These are phyloP conservation scores for Fusarium pseudonygamai DNA, from an alignment of 2,329 filamentous ascomycete species.

Conservation along the genomic window DNA sequence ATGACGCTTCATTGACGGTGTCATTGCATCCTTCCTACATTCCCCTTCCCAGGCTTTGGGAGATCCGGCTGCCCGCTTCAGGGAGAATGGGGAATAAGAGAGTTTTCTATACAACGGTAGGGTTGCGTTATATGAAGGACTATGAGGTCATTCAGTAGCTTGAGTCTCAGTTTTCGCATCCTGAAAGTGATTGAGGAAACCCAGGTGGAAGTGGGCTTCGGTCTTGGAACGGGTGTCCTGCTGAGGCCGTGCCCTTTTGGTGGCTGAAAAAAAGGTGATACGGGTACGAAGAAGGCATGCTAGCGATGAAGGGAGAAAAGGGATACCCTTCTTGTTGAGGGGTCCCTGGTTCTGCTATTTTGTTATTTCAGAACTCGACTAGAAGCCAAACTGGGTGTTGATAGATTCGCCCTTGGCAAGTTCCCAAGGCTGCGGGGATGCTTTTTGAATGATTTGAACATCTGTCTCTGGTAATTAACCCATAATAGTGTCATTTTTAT, in stretches of 20 bases:
- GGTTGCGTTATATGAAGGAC: neutral
- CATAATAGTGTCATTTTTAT: neutral
- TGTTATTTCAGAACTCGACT: neutral
- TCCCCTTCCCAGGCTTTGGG: neutral
- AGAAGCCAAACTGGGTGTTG: neutral
- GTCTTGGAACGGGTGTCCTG: constrained; percentile 6
- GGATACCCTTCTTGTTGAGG: neutral
- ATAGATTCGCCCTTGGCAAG: neutral
- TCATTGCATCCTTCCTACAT: constrained; percentile 4
- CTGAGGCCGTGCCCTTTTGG: constrained; percentile 3
- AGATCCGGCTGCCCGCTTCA: neutral
- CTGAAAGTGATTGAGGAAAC: neutral
- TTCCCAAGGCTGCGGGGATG: neutral
- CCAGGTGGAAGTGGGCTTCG: neutral
- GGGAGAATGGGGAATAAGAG: neutral
- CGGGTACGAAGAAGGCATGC: neutral
- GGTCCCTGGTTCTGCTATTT: neutral
- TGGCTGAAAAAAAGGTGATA: neutral
- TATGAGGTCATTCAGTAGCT: neutral
- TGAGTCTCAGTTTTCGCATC: neutral
- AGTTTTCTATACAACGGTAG: neutral
- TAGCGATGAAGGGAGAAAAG: neutral
- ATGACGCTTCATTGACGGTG: constrained; percentile 27
- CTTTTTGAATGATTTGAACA: neutral
- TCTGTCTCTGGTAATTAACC: neutral